These are phyloP conservation scores for Epichloe festucae DNA, from an alignment of 2,329 filamentous ascomycete species.

Conservation along the genomic window DNA sequence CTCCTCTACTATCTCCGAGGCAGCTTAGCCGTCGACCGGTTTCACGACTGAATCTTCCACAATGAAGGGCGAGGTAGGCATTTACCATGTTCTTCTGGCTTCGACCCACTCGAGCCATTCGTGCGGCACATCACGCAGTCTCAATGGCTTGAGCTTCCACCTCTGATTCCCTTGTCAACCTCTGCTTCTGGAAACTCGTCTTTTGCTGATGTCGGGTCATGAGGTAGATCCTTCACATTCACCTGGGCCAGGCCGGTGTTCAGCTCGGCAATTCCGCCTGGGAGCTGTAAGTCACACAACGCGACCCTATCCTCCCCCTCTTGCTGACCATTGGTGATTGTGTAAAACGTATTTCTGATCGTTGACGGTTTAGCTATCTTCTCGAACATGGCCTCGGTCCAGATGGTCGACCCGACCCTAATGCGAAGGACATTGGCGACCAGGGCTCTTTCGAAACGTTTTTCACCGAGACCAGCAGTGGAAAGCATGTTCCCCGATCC, in stretches of 20 bases:
- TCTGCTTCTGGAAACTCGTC: background rate
- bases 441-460: conserved; percentile 58
- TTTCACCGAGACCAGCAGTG: conserved; percentile 58
- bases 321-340: background rate
- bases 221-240: conserved; percentile 47
- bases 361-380: conserved; percentile 41
- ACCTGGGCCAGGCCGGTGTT: conserved; percentile 56
- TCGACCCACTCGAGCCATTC: background rate
- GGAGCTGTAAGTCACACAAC: conserved; percentile 51
- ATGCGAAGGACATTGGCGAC: conserved; percentile 45
- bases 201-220: conserved; percentile 8
- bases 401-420: conserved; percentile 52
- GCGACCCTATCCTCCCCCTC: conserved; percentile 4
- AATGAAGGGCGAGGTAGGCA: conserved; percentile 44
- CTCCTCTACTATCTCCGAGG: background rate
- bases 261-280: conserved; percentile 65
- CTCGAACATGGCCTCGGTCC: conserved; percentile 57
- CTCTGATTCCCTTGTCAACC: background rate
- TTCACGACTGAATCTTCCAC: conserved; percentile 10
- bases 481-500: conserved; percentile 58
- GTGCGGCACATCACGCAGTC: background rate
- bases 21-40: conserved; percentile 8
- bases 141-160: background rate
- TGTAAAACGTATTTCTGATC: conserved; percentile 12
- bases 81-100: background rate